A percentile compares a stretch with the other conserved stretches of the same genome.
phyloP scores from a whole-genome alignment of 2,329 filamentous ascomycete species.

The Hypoxylon sp. region DNA sequence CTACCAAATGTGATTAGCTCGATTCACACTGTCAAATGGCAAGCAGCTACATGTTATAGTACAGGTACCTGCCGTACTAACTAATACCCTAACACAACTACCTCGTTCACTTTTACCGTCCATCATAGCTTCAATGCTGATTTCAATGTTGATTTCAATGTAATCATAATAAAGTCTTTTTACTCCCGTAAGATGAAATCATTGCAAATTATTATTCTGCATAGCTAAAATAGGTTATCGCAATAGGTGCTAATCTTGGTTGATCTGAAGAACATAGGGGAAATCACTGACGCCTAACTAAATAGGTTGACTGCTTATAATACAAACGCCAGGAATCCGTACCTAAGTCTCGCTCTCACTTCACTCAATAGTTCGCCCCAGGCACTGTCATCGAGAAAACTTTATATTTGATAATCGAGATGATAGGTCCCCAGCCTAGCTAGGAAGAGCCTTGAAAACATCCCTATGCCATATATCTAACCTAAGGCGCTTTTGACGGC shows the following conservation, averaged over 20 bases:
- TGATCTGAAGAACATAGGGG: background rate
- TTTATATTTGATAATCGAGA: slow-evolving; percentile 37
- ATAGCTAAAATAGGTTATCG: background rate
- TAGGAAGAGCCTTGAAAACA: slow-evolving; percentile 35
- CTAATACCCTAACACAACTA: too few relatives aligned
- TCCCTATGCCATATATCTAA: slow-evolving; percentile 43
- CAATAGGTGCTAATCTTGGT: background rate
- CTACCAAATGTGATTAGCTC: background rate
- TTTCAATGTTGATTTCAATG: too few relatives aligned
- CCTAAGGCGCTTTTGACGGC: slow-evolving; percentile 33
- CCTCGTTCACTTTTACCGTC: too few relatives aligned
- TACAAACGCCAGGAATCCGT: background rate
- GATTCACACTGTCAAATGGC: background rate
- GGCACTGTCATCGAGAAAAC: slow-evolving; percentile 8
- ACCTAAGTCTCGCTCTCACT: background rate
- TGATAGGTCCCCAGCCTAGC: slow-evolving; percentile 22
- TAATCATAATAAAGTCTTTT: background rate
- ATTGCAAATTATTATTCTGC: background rate
- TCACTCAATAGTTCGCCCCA: background rate
- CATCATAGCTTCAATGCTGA: too few relatives aligned
- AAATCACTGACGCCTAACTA: background rate
- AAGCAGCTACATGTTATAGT: background rate
- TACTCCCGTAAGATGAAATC: background rate
- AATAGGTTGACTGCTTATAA: background rate
- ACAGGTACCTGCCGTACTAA: too few relatives aligned